These are phyloP conservation scores for Smithsoniella earleae DNA, from an alignment of 163 green algal genomes.

Conservation along the genomic window DNA sequence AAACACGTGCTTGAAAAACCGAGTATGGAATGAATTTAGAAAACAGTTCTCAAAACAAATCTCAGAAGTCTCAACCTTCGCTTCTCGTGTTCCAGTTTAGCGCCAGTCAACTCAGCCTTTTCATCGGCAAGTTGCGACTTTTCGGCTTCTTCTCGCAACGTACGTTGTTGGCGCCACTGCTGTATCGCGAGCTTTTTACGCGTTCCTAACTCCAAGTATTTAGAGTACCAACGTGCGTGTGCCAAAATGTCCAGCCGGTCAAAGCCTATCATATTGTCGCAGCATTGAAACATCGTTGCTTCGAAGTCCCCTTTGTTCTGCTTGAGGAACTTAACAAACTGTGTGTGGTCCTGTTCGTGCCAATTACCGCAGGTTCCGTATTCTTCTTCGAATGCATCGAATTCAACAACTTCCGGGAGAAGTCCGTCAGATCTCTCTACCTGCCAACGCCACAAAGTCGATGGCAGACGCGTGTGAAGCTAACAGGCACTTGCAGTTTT, in stretches of 20 bases:
- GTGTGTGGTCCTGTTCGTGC: conserved; percentile 3
- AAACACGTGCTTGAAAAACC: too few species aligned
- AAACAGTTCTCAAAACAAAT: too few species aligned
- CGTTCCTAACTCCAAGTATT: conserved; percentile 9
- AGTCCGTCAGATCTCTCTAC: not conserved
- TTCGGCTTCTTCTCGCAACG: too few species aligned
- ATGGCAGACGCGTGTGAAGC: not conserved
- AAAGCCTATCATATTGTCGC: conserved; percentile 8
- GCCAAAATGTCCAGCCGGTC: conserved; percentile 9
- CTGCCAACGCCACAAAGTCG: not conserved
- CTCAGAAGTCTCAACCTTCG: too few species aligned
- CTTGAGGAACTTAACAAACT: conserved; percentile 11
- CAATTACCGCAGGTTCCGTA: not conserved
- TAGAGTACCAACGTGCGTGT: conserved; percentile 11
- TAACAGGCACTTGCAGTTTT: not conserved
- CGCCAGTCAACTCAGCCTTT: too few species aligned
- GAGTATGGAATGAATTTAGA: too few species aligned
- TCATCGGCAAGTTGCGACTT: too few species aligned
- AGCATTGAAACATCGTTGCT: conserved; percentile 9
- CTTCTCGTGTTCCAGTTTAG: too few species aligned
- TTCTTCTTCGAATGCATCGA: conserved; percentile 2
- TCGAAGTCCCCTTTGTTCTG: conserved; percentile 4
- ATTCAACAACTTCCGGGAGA: conserved; percentile 15
- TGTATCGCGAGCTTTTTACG: conserved; percentile 24
- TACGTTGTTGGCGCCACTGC: not conserved